phyloP scores from a whole-genome alignment of 805 yeast species.

The Starmerella floris region DNA sequence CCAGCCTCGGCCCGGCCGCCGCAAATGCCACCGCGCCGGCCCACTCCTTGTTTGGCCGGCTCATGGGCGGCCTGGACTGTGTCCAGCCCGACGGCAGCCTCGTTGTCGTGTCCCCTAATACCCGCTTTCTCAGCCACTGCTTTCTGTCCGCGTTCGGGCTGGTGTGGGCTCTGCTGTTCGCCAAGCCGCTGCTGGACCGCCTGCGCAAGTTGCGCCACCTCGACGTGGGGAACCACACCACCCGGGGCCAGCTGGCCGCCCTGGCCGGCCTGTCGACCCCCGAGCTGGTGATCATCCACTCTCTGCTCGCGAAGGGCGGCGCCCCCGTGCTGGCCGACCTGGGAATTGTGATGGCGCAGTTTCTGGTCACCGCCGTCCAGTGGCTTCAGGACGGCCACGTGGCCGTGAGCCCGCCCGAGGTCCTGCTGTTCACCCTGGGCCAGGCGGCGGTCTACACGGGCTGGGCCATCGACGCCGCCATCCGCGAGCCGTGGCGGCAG shows the following conservation, averaged over 20 bases:
- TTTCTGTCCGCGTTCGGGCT: slow-evolving; percentile 13
- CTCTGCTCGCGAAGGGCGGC: slow-evolving; percentile 4
- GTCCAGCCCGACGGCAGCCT: slow-evolving; percentile 5
- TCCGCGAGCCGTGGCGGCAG: neutral
- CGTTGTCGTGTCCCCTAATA: slow-evolving; percentile 15
- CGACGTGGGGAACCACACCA: slow-evolving; percentile 16
- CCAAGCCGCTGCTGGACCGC: slow-evolving; percentile 12
- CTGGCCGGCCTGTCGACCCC: slow-evolving; percentile 13
- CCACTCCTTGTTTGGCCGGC: no score
- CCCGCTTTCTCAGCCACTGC: slow-evolving; percentile 20
- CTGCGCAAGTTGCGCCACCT: slow-evolving; percentile 5
- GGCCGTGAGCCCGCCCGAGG: slow-evolving; percentile 16
- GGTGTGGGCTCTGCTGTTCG: slow-evolving; percentile 5
- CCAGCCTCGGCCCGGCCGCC: no score
- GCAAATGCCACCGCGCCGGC: no score
- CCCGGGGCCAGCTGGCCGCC: slow-evolving; percentile 15
- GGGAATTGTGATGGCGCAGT: slow-evolving; percentile 6
- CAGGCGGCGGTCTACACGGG: slow-evolving; percentile 10
- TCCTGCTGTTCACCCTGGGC: slow-evolving; percentile 19
- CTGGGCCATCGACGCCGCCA: slow-evolving; percentile 12
- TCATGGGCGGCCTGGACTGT: slow-evolving; percentile 9
- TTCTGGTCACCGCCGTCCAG: slow-evolving; percentile 14
- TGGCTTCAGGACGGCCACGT: slow-evolving; percentile 22
- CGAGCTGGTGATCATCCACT: slow-evolving; percentile 8
- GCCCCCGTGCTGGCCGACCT: slow-evolving; percentile 1